Conservation (phyloP, 129 eudicot species). For the Ambrosia trifida region DNA sequence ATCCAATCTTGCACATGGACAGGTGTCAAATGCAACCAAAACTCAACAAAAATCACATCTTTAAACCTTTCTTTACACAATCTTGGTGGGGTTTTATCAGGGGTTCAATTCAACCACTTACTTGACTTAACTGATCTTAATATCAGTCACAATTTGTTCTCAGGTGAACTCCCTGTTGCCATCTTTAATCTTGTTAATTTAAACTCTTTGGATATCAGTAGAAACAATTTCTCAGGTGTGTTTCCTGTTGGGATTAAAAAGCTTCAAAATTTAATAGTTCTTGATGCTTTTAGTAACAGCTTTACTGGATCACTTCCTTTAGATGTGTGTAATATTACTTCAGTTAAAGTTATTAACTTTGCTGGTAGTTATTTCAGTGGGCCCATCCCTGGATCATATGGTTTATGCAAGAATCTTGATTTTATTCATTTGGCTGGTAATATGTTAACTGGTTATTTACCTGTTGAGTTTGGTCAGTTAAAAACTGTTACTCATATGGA, state of each 20-base stretch:
- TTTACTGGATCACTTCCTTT: conserved; percentile 77
- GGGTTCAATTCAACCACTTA: conserved; percentile 53
- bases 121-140: conserved; percentile 61
- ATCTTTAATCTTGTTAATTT: conserved; percentile 64
- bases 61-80: conserved; percentile 68
- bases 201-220: conserved; percentile 63
- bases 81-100: conserved; percentile 67
- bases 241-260: conserved; percentile 75
- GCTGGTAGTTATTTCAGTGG: conserved; percentile 98
- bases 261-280: conserved; percentile 45
- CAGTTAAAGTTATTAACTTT: conserved; percentile 65
- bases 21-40: conserved; percentile 64
- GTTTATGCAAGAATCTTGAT: conserved; percentile 59
- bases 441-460: conserved; percentile 63
- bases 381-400: conserved; percentile 70
- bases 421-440: conserved; percentile 91
- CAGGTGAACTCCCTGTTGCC: conserved; percentile 55
- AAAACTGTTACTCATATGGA: conserved; percentile 81
- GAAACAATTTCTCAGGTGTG: conserved; percentile 82
- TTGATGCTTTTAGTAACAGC: conserved; percentile 98
- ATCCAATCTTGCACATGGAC: conserved; percentile 78
- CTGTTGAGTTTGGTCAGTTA: conserved; percentile 62
- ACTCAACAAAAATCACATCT: conserved; percentile 52
- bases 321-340: conserved; percentile 53
- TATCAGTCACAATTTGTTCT: conserved; percentile 71